phyloP scores from a whole-genome alignment of 1,284 basidiomycete species.

The Leccinum pachyderme region DNA sequence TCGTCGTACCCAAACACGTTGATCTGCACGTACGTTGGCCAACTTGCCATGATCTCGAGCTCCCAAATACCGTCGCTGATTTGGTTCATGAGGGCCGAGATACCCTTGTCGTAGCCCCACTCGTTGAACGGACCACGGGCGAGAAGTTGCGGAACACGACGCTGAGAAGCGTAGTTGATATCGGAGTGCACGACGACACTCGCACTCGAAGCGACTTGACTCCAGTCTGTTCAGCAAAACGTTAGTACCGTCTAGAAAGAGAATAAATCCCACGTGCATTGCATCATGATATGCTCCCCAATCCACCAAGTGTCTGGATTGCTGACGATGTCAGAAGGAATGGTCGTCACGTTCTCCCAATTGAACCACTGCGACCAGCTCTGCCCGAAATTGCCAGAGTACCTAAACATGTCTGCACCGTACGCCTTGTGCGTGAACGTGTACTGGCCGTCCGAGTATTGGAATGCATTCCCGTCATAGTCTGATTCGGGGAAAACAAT shows the following conservation, averaged over 20 bases:
- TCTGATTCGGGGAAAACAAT: constrained; percentile 82
- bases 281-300: constrained; percentile 82
- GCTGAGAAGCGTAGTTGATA: constrained; percentile 53
- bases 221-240: constrained; percentile 62
- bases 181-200: constrained; percentile 78
- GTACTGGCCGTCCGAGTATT: constrained; percentile 59
- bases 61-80: constrained; percentile 68
- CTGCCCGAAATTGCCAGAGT: constrained; percentile 83
- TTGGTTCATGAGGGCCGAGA: constrained; percentile 64
- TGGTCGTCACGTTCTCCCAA: constrained; percentile 72
- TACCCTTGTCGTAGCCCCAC: constrained; percentile 88
- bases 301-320: constrained; percentile 68
- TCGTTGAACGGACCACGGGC: constrained; percentile 85
- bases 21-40: constrained; percentile 86
- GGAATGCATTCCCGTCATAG: constrained; percentile 68
- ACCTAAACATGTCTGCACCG: constrained; percentile 86
- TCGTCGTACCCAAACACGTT: constrained; percentile 88
- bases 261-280: constrained; percentile 55
- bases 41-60: constrained; percentile 80
- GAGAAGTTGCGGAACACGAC: constrained; percentile 83
- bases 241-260: constrained; percentile 1
- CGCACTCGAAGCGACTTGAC: constrained; percentile 58
- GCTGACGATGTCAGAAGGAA: constrained; percentile 58
- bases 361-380: constrained; percentile 78
- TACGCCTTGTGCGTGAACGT: constrained; percentile 77